These are phyloP conservation scores for Marasmius fiardii DNA, from an alignment of 1,284 basidiomycete genomes.

Conservation along the genomic window DNA sequence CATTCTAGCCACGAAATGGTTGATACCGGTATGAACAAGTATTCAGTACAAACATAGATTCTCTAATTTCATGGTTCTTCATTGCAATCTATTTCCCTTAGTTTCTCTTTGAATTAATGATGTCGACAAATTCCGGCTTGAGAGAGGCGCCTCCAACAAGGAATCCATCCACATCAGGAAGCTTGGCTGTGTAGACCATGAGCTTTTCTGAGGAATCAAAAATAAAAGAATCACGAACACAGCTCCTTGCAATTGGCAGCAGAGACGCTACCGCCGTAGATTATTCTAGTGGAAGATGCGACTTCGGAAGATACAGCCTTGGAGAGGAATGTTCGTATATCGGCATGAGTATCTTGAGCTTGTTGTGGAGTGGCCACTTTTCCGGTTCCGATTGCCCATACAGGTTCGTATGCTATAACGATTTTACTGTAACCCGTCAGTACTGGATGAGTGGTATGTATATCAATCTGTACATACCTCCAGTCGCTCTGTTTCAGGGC, in stretches of 20 bases:
- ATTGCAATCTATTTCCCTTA: slow-evolving; percentile 1
- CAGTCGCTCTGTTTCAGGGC: slow-evolving; percentile 70
- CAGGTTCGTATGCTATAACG: slow-evolving; percentile 95
- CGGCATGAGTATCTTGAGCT: slow-evolving; percentile 90
- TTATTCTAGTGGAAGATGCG: slow-evolving; percentile 80
- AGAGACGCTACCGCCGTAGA: slow-evolving; percentile 95
- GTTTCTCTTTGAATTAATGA: slow-evolving; percentile 70
- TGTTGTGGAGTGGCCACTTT: slow-evolving; percentile 91
- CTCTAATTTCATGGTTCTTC: neutral
- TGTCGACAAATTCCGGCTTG: slow-evolving; percentile 95
- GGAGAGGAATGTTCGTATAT: slow-evolving; percentile 78
- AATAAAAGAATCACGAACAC: slow-evolving; percentile 41
- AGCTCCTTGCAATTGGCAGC: slow-evolving; percentile 88
- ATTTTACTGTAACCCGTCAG: slow-evolving; percentile 58
- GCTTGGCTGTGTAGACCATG: slow-evolving; percentile 44
- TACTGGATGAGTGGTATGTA: neutral
- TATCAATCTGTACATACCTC: slow-evolving; percentile 50
- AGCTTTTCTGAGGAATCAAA: neutral
- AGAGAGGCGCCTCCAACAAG: slow-evolving; percentile 97
- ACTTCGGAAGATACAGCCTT: slow-evolving; percentile 66
- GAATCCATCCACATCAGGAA: slow-evolving; percentile 96
- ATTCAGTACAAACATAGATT: slow-evolving; percentile 1
- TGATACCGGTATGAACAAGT: neutral
- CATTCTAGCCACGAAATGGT: too few relatives aligned
- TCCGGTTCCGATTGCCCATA: slow-evolving; percentile 99